Evolutionary conservation across 306 rosid genomes (phyloP).

Genomic region (Malus sieversii): DNA sequence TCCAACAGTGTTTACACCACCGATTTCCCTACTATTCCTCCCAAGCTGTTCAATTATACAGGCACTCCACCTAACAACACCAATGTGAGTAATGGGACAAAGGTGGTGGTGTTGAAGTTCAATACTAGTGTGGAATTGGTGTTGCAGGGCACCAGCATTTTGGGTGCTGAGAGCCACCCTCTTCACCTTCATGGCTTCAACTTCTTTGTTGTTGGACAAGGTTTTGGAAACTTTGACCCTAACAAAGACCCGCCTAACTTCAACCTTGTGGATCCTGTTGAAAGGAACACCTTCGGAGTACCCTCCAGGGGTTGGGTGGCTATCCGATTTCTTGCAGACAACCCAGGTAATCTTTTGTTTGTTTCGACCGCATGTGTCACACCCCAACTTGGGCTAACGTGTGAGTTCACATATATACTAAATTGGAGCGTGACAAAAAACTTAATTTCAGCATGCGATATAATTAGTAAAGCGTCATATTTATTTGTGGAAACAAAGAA

Average conservation of each 20-base stretch:
- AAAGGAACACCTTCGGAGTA: constrained; percentile 59
- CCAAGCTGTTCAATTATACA: constrained; percentile 20
- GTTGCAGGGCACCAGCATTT: constrained; percentile 55
- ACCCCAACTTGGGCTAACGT: background rate
- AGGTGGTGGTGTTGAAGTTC: constrained; percentile 21
- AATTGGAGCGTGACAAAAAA: no score
- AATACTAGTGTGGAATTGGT: constrained; percentile 33
- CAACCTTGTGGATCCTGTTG: constrained; percentile 60
- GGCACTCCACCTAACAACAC: constrained; percentile 22
- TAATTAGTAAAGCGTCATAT: background rate
- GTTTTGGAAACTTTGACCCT: constrained; percentile 55
- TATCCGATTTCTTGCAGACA: constrained; percentile 60
- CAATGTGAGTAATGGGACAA: constrained; percentile 12
- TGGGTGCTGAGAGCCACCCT: constrained; percentile 76
- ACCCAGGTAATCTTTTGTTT: constrained; percentile 39
- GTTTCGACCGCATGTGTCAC: background rate
- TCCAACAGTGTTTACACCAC: constrained; percentile 29
- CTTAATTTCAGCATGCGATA: background rate
- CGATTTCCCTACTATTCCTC: constrained; percentile 48
- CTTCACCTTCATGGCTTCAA: constrained; percentile 75
- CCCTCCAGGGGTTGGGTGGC: constrained; percentile 85
- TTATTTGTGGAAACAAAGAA: background rate
- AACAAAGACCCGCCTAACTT: constrained; percentile 40
- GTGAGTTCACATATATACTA: background rate
- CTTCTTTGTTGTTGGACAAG: constrained; percentile 59